Conservation (phyloP, 1,139 yeast species). For the Debaryomyces sp. region DNA sequence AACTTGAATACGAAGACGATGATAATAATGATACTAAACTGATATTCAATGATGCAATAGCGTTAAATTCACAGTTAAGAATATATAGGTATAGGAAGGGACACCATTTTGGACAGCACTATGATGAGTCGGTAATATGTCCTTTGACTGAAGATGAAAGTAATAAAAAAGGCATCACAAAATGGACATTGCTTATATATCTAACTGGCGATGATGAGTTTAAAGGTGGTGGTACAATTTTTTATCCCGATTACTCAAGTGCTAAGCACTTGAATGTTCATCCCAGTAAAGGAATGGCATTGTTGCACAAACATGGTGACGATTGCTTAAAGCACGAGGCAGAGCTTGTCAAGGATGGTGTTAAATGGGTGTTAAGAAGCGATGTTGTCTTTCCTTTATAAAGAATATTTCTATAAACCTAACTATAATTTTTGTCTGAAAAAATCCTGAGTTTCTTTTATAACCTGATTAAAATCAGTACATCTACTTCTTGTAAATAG, state of each 20-base stretch:
- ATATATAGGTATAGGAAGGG: conserved; percentile 60
- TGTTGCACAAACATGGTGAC: conserved; percentile 68
- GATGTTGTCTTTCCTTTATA: conserved; percentile 47
- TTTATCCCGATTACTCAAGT: conserved; percentile 40
- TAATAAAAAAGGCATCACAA: conserved; percentile 41
- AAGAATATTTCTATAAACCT: conserved; percentile 3
- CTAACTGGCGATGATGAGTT: conserved; percentile 61
- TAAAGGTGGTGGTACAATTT: conserved; percentile 65
- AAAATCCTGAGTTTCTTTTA: conserved; percentile 28
- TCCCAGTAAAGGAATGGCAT: conserved; percentile 60
- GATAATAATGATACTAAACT: conserved; percentile 28
- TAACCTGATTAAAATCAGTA: conserved; percentile 13
- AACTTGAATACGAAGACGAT: conserved; percentile 31
- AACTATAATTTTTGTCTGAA: conserved; percentile 19
- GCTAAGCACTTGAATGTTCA: conserved; percentile 37
- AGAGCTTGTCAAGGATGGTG: conserved; percentile 53
- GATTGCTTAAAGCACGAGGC: conserved; percentile 68
- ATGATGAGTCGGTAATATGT: conserved; percentile 58
- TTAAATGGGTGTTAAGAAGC: conserved; percentile 66
- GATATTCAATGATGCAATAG: conserved; percentile 43
- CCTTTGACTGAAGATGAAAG: conserved; percentile 20
- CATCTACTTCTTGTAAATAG: conserved; percentile 2
- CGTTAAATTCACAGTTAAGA: conserved; percentile 60
- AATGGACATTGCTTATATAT: conserved; percentile 64
- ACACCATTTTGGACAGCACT: conserved; percentile 65